Evolutionary conservation across 805 yeast species (phyloP).

Genomic region (Yamadazyma olivae): DNA sequence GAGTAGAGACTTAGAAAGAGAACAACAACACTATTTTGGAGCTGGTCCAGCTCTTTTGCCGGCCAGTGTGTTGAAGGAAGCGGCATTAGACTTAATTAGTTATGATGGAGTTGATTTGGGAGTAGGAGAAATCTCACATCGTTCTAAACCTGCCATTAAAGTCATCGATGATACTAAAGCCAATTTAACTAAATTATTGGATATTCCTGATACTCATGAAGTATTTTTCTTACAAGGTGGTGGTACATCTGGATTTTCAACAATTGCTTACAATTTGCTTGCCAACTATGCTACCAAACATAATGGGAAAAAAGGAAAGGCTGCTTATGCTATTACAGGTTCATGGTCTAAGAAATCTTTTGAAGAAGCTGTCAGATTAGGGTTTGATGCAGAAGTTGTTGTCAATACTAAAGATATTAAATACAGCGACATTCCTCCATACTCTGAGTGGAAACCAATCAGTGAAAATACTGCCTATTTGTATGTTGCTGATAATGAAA

Average conservation of each 20-base stretch:
- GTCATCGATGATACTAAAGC: constrained; percentile 76
- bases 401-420: constrained; percentile 61
- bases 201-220: constrained; percentile 89
- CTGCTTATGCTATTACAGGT: constrained; percentile 89
- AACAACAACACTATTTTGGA: constrained; percentile 82
- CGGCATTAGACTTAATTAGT: constrained; percentile 77
- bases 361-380: constrained; percentile 85
- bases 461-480: constrained; percentile 70
- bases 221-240: constrained; percentile 97
- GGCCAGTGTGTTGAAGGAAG: constrained; percentile 77
- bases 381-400: constrained; percentile 67
- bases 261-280: constrained; percentile 76
- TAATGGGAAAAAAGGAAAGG: constrained; percentile 73
- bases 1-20: constrained; percentile 50
- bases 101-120: constrained; percentile 76
- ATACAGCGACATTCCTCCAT: constrained; percentile 64
- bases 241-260: constrained; percentile 93
- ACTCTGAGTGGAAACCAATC: constrained; percentile 60
- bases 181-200: constrained; percentile 59
- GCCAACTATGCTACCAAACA: constrained; percentile 65
- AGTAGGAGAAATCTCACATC: constrained; percentile 93
- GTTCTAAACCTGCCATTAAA: constrained; percentile 76
- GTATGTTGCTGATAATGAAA: constrained; percentile 94
- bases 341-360: constrained; percentile 87
- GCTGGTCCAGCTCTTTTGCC: constrained; percentile 99